These are phyloP conservation scores for Sutorius eximius DNA, from an alignment of 1,284 basidiomycete genomes.

Conservation along the genomic window DNA sequence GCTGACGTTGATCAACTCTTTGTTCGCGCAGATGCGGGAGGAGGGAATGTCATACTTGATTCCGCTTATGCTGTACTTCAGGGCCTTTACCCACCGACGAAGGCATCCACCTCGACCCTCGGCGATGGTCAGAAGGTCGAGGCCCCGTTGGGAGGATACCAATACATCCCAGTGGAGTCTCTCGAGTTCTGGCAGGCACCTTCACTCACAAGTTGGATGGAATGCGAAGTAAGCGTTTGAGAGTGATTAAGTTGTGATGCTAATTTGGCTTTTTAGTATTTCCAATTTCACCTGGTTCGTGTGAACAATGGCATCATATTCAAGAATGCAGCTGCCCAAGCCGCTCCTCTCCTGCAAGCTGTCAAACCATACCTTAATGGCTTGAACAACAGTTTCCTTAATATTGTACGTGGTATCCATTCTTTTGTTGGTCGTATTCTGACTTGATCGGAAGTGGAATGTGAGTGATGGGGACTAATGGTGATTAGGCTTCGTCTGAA, in stretches of 20 bases:
- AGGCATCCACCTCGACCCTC: conserved; percentile 36
- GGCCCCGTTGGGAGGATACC: conserved; percentile 52
- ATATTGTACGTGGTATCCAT: conserved; percentile 37
- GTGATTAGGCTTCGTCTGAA: background rate
- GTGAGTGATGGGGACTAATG: conserved; percentile 15
- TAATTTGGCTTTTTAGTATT: conserved; percentile 23
- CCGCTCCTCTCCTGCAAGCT: conserved; percentile 43
- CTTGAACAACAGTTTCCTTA: conserved; percentile 41
- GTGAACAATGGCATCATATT: conserved; percentile 37
- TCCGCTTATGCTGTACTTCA: conserved; percentile 40
- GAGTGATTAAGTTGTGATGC: background rate
- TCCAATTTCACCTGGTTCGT: conserved; percentile 27
- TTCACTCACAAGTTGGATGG: conserved; percentile 35
- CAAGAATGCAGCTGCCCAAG: conserved; percentile 32
- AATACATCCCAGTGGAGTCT: conserved; percentile 37
- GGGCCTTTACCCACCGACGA: conserved; percentile 46
- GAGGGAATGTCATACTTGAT: conserved; percentile 46
- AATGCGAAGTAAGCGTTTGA: conserved; percentile 24
- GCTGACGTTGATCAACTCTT: conserved; percentile 33
- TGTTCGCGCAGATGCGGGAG: conserved; percentile 43
- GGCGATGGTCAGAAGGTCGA: conserved; percentile 50
- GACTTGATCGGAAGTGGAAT: conserved; percentile 31
- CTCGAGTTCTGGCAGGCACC: conserved; percentile 30
- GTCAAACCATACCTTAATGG: conserved; percentile 42
- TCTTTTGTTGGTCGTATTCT: conserved; percentile 3